Evolutionary conservation across 441 rosid species (phyloP).

Genomic region (Pelargonium cotyledonis): DNA sequence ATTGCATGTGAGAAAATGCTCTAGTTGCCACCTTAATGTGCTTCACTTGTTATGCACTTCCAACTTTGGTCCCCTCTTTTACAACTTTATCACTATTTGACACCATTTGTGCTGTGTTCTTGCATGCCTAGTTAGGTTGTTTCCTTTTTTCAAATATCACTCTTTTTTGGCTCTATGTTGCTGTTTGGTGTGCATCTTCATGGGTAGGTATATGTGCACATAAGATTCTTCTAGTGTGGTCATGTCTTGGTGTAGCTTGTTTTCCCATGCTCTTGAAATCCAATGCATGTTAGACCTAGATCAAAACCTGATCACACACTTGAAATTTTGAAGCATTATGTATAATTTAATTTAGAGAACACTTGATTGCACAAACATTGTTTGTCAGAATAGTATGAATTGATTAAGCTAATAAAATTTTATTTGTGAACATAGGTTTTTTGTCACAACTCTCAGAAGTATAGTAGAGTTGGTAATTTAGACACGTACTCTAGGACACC

Average conservation of each 20-base stretch:
- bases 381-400: no score
- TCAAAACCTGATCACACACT: no score
- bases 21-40: neutral
- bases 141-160: neutral
- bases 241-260: neutral
- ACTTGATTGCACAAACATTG: no score
- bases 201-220: neutral
- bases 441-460: no score
- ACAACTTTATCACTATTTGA: neutral
- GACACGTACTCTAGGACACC: no score
- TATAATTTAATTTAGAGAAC: no score
- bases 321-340: no score
- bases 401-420: no score
- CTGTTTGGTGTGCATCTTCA: neutral
- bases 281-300: no score
- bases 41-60: neutral
- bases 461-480: no score
- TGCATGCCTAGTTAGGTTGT: neutral
- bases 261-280: neutral
- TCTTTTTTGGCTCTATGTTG: neutral
- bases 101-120: neutral
- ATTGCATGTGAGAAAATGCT: neutral
- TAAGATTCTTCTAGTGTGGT: neutral
- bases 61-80: neutral
- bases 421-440: no score